phyloP scores from a whole-genome alignment of 1,284 basidiomycete genomes.

The Leccinum proliferum region DNA sequence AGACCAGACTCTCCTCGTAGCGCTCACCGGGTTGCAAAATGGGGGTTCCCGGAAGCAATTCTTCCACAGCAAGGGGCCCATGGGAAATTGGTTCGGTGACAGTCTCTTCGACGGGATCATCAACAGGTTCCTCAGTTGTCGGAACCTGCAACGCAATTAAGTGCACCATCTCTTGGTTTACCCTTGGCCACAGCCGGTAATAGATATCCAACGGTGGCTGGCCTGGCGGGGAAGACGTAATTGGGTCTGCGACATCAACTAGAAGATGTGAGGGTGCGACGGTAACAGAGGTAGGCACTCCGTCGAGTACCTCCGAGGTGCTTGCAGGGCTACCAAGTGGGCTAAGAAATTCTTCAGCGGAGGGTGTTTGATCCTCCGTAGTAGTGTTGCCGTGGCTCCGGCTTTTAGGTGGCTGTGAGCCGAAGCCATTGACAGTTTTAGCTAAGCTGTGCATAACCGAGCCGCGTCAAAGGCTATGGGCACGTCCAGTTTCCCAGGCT shows the following conservation, averaged over 20 bases:
- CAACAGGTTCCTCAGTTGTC: not conserved
- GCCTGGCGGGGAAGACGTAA: slow-evolving; percentile 1
- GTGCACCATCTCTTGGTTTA: slow-evolving; percentile 26
- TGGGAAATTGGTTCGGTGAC: not conserved
- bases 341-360: slow-evolving; percentile 26
- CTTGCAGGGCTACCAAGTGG: slow-evolving; percentile 18
- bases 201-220: slow-evolving; percentile 14
- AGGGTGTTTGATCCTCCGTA: slow-evolving; percentile 4
- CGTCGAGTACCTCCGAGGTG: not conserved
- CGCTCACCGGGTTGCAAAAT: slow-evolving; percentile 3
- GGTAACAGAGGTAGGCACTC: not conserved
- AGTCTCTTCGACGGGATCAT: not conserved
- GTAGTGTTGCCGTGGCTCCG: not conserved
- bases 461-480: not conserved
- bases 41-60: not conserved
- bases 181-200: slow-evolving; percentile 24
- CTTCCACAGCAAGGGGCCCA: not conserved
- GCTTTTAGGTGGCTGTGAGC: not conserved
- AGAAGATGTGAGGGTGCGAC: slow-evolving; percentile 5
- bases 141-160: slow-evolving; percentile 4
- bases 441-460: not conserved
- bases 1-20: slow-evolving; percentile 1
- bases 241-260: slow-evolving; percentile 7
- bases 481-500: not conserved
- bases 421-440: not conserved